phyloP scores from a whole-genome alignment of 2,329 filamentous ascomycete genomes.

The Juglanconis sp. region DNA sequence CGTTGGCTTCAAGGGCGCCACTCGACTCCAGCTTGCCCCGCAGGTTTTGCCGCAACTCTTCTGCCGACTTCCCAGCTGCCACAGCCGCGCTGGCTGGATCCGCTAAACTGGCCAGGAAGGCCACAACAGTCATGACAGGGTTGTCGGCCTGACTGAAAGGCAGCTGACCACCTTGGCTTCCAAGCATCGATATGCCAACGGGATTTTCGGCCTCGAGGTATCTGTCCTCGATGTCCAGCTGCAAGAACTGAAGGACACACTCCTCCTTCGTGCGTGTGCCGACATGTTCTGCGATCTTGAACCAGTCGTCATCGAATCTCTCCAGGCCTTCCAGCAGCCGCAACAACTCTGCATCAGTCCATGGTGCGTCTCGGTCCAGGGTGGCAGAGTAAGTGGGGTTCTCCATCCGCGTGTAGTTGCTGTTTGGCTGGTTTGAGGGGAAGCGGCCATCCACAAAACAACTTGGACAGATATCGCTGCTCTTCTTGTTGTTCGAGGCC shows the following conservation, averaged over 20 bases:
- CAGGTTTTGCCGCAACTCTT: slow-evolving; percentile 78
- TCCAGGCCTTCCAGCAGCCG: slow-evolving; percentile 87
- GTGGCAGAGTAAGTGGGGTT: slow-evolving; percentile 77
- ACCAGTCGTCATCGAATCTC: slow-evolving; percentile 94
- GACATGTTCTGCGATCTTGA: slow-evolving; percentile 86
- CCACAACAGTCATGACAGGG: slow-evolving; percentile 92
- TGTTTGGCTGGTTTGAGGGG: slow-evolving; percentile 72
- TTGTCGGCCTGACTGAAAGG: slow-evolving; percentile 94
- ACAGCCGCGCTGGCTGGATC: slow-evolving; percentile 88
- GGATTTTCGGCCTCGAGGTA: slow-evolving; percentile 79
- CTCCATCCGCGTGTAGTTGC: slow-evolving; percentile 84
- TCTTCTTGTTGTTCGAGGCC: slow-evolving; percentile 58
- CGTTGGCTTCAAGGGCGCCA: slow-evolving; percentile 36
- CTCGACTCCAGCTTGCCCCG: slow-evolving; percentile 70
- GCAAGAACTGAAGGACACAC: slow-evolving; percentile 93
- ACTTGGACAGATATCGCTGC: slow-evolving; percentile 86
- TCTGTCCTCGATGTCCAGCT: slow-evolving; percentile 95
- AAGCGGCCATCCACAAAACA: slow-evolving; percentile 85
- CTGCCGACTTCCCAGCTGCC: slow-evolving; percentile 82
- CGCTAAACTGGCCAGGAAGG: slow-evolving; percentile 86
- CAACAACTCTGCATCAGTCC: slow-evolving; percentile 88
- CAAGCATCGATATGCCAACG: slow-evolving; percentile 63
- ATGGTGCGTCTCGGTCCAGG: slow-evolving; percentile 81
- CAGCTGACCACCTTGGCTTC: slow-evolving; percentile 72
- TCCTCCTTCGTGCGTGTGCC: slow-evolving; percentile 89